phyloP scores from a whole-genome alignment of 2,329 filamentous ascomycete species.

The Xylariales sp. region DNA sequence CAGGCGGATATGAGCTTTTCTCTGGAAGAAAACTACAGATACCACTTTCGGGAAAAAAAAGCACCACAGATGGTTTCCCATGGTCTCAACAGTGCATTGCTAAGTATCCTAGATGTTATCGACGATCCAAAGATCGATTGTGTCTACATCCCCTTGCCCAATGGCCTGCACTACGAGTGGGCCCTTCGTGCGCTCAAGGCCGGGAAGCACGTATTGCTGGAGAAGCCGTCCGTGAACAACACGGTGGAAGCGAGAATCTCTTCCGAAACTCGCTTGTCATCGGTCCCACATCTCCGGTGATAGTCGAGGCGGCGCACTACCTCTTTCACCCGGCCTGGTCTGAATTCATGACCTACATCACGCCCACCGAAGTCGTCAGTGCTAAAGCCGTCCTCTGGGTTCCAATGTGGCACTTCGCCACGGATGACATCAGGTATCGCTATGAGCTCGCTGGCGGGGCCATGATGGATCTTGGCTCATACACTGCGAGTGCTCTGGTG shows the following conservation, averaged over 20 bases:
- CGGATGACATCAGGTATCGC: conserved; percentile 32
- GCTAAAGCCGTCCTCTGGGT: conserved; percentile 23
- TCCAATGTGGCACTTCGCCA: conserved; percentile 22
- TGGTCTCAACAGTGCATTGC: too few species aligned
- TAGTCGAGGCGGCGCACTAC: conserved; percentile 40
- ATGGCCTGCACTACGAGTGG: conserved; percentile 41
- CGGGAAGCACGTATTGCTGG: conserved; percentile 43
- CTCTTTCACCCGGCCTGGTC: conserved; percentile 36
- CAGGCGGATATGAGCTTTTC: too few species aligned
- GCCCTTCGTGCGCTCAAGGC: conserved; percentile 40
- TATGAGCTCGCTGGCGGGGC: conserved; percentile 19
- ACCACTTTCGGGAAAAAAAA: too few species aligned
- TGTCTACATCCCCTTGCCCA: conserved; percentile 47
- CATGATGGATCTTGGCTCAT: conserved; percentile 35
- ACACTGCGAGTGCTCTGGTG: conserved; percentile 33
- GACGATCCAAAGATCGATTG: conserved; percentile 39
- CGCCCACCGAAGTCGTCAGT: conserved; percentile 31
- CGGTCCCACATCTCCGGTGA: conserved; percentile 26
- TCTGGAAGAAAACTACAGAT: too few species aligned
- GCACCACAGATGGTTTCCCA: too few species aligned
- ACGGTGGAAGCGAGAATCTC: conserved; percentile 29
- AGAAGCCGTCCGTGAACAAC: conserved; percentile 39
- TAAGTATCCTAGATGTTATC: conserved; percentile 27
- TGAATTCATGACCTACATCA: conserved; percentile 33
- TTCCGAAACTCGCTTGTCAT: conserved; percentile 26